Evolutionary conservation across 2,329 filamentous ascomycete genomes (phyloP), one percentile per base, ranked within the genome.

Genomic region (Proliferodiscus dingleyae): DNA sequence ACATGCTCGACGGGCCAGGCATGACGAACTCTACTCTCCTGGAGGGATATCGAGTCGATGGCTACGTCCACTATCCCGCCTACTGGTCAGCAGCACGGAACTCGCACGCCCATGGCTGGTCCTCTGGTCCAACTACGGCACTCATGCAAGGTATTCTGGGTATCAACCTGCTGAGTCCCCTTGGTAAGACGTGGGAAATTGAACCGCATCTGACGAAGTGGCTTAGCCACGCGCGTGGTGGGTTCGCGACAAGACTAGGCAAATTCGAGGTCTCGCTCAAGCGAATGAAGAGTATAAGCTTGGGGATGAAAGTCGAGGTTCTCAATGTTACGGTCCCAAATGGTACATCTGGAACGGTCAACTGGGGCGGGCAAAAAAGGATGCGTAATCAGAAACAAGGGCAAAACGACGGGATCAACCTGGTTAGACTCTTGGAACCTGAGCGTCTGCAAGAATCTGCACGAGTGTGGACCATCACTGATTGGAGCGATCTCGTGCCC

Each of bases 91-190:
- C 41, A 26, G 49, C 54, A 6, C 70, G 5, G 68, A 70, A 69
- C 18, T 70, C 66, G 7, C 72, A 74, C 49, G 62, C 71, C 15
- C 71, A 75, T 53, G 71, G 71, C 10, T 75, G 72, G 72, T 66
- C 69, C 10, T 65, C 66, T 1, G 72, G 71, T 1, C 72, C 72
- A 11, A 71, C 71, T 1, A 68, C 65, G 13, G 67, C 70, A 2
- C 55, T 74, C 41, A 70, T 67, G 4, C 66, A 71, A 51, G 64
- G 65, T 15, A 60, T 72, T 23, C 56, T 74, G 3, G 72, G 72
- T 2, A 61, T 74, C 13, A 54, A 51, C 45, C 55, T 72, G 11
- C 60, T 61, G 2, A 59, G 57, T 6, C 62, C 61, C 4, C 59
- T 63, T 21, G 68, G 68, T 0, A 60, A 61, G 39, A 63, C 57